Base-by-base conservation (phyloP, 2,329 filamentous ascomycete genomes). In the Plenodomus biglobosus region DNA sequence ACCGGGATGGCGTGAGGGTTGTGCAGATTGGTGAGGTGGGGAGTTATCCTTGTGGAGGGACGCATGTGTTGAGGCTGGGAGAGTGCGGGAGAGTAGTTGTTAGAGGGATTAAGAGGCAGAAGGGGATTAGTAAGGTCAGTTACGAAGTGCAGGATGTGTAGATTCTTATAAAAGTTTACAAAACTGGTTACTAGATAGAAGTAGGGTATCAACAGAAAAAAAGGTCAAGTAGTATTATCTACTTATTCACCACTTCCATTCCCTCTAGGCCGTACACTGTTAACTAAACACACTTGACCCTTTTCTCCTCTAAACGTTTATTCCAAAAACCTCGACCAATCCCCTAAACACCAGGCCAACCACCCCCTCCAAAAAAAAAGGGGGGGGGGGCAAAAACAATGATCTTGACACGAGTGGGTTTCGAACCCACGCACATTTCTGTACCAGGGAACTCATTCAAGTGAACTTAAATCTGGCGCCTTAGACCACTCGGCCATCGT, bases 1-100 rank as follows among this genome's bases (percentile, higher is more conserved):
- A 57, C n/a, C 66, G 61, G 10, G 59, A 61, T 11, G 59, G 61
- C 2, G 59, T 85, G 24, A 76, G 87, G 8, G 84, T 89, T 0
- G 86, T 90, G 19, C 80, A 82, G 49, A 87, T 90, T 50, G 80
- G 83, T 0, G 86, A 85, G 0, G 80, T 81, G 0, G 87, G 86
- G 57, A 80, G 80, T 20, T 90, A 90, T 73, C 86, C 87, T 1
- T 90, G 87, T 67, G 87, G 87, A 7, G 87, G 87, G 0, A 90
- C 87, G 20, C 87, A 90, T 74, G 86, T 90, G 3, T 74, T 79
- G 22, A 78, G 73, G 16, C 86, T 84, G 17, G 76, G 79, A 48
- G 57, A 78, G 50, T 84, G 80, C 59, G 83, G 85, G 0, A 78
- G 79, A 64, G 82, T 83, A 4, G 80, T 73, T 2, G 84, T 90